Percentiles rank a stretch among this genome's conserved stretches.
Evolutionary conservation across 768 basidiomycete species (phyloP).

Genomic region (Psilocybe cubensis): DNA sequence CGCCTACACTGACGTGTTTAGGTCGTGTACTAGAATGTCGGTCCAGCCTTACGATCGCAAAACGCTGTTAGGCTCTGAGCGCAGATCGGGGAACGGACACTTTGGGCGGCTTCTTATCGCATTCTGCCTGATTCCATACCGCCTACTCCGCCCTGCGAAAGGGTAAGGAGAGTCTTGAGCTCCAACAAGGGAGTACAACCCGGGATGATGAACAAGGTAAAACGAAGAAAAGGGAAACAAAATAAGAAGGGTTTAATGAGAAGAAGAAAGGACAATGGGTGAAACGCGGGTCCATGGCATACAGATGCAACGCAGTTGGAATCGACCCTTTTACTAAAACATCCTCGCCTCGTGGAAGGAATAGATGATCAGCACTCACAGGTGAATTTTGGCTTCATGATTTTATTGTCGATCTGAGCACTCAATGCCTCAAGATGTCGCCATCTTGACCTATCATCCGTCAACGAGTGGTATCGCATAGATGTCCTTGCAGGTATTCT

Average conservation of each 20-base stretch:
- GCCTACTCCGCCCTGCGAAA: background rate
- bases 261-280: background rate
- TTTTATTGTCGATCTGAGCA: background rate
- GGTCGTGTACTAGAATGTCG: constrained; percentile 17
- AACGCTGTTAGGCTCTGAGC: constrained; percentile 18
- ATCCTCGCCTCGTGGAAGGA: background rate
- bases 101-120: constrained; percentile 18
- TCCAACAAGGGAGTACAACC: background rate
- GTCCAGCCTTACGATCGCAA: constrained; percentile 28
- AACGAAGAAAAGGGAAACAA: background rate
- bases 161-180: background rate
- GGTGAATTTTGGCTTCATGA: background rate
- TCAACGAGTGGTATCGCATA: no score
- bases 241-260: background rate
- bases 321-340: constrained; percentile 6
- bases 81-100: constrained; percentile 27
- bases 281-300: background rate
- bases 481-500: no score
- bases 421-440: background rate
- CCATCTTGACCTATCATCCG: no score
- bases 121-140: background rate
- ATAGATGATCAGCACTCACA: background rate
- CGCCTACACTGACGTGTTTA: constrained; percentile 19
- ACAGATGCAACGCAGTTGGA: constrained; percentile 12
- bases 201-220: background rate